Evolutionary conservation across 192 early-diverging fungal genomes (phyloP), one percentile per base, ranked within the genome.

Genomic region (Gorgonomyces haynaldii): DNA sequence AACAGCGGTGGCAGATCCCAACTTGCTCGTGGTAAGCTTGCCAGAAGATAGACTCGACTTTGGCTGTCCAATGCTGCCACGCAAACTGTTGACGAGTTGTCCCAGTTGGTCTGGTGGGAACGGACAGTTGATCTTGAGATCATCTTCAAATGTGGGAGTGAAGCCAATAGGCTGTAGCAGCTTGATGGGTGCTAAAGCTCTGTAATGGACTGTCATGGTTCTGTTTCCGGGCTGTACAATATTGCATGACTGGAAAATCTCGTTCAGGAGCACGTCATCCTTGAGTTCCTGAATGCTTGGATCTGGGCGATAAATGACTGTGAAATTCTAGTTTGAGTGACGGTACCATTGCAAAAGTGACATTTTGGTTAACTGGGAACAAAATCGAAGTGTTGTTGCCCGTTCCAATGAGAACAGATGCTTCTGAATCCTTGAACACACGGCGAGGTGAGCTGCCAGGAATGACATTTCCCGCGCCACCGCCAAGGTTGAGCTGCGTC

Each of bases 101-200:
- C n/a, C n/a, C n/a, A n/a, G n/a, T n/a, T n/a, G n/a, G n/a, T n/a
- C n/a, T n/a, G n/a, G n/a, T n/a, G n/a, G 37, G 32, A 34, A 49
- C n/a, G 34, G 34, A 39, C 50, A 51, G 37, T 51, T 51, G 50
- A 51, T 39, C 5, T 16, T 17, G 9, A 39, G 16, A 9, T 37
- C 37, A 3, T 22, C 37, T 15, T 21, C 25, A 1, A 35, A 21
- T 16, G n/a, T 22, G 16, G 50, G 50, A 37, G 50, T 51, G 26
- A 25, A n/a, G 2, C 50, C 50, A 27, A 51, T 38, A 12, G 20
- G 28, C 15, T 24, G 13, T 37, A 51, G 19, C 3, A 40, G 8
- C 4, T 16, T 29, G 10, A 51, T 39, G 15, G 20, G 12, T 10
- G 13, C 28, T 4, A 27, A 21, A 4, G 50, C 34, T 20, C 19